Evolutionary conservation across 768 basidiomycete genomes (phyloP), one percentile per base, ranked within the genome.

Genomic region (Boletus sp.): DNA sequence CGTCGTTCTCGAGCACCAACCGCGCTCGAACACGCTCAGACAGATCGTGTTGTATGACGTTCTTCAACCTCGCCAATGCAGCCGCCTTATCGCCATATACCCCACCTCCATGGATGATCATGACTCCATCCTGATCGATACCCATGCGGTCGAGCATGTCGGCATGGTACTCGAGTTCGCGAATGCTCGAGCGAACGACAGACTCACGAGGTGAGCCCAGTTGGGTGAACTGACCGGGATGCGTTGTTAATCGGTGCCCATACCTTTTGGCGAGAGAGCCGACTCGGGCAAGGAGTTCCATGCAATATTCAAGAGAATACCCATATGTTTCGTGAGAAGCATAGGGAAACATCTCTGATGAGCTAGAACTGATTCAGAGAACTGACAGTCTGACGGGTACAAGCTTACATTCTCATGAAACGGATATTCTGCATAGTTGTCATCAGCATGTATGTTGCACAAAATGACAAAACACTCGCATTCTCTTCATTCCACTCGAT

Each of bases 401-500:
- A 41, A 50, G 46, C 71, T 20, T 44, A 72, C 61, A 96, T 69
- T 45, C 94, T 83, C 75, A 95, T 83, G 72, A 94, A 96, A n/a
- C 81, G 83, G 53, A 96, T 94, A 47, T 84, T 78, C 81, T 84
- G 57, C 15, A 47, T 4, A 35, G 24, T 5, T 15, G 9, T 7
- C 47, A 24, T 40, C 36, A 54, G 37, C 44, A 47, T 45, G 30
- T 15, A 40, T 8, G 32, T 17, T 44, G 7, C 18, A 36, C 2
- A 29, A 8, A 7, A 37, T 20, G 30, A 54, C 3, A 44, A 52
- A 48, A 37, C 24, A 67, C 76, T 50, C 67, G 83, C 86, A 72
- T 96, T 91, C 47, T 82, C 80, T 69, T 93, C 94, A 66, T 96
- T 97, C 94, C 94, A 97, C 73, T 92, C 79, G 44, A 94, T 89